These are phyloP conservation scores for Sporisorium sorghi DNA, from an alignment of 1,284 basidiomycete genomes.

Conservation along the genomic window DNA sequence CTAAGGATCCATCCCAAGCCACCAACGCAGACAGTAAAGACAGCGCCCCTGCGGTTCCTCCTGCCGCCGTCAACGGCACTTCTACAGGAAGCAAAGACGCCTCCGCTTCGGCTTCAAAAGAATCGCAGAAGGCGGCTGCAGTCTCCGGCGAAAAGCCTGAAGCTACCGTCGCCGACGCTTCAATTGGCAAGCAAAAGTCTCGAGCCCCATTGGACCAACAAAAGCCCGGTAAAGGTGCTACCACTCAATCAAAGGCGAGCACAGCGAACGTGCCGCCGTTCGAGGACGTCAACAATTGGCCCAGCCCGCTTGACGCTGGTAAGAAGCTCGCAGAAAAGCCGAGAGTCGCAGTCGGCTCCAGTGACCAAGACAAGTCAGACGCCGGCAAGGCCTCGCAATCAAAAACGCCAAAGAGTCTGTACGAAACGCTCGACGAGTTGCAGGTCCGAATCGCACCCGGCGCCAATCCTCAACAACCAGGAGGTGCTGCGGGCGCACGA, in stretches of 20 bases:
- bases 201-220: not conserved
- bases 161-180: not conserved
- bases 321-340: conserved; percentile 28
- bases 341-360: not conserved
- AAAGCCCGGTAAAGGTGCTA: conserved; percentile 18
- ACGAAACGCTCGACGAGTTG: conserved; percentile 47
- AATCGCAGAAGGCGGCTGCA: not conserved
- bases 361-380: conserved; percentile 1
- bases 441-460: conserved; percentile 41
- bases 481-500: conserved; percentile 14
- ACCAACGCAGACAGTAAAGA: not conserved
- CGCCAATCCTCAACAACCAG: conserved; percentile 10
- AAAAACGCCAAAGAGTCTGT: conserved; percentile 28
- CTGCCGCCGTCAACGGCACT: conserved; percentile 1
- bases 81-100: not conserved
- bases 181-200: conserved; percentile 4
- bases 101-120: not conserved
- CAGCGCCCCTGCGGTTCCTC: not conserved
- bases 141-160: not conserved
- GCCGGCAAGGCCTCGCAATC: conserved; percentile 5
- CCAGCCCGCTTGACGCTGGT: conserved; percentile 48
- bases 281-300: conserved; percentile 49
- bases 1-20: not conserved
- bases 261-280: conserved; percentile 23
- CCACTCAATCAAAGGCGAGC: conserved; percentile 1